These are phyloP conservation scores for Torulaspora quercuum DNA, from an alignment of 805 yeast species.

Conservation along the genomic window DNA sequence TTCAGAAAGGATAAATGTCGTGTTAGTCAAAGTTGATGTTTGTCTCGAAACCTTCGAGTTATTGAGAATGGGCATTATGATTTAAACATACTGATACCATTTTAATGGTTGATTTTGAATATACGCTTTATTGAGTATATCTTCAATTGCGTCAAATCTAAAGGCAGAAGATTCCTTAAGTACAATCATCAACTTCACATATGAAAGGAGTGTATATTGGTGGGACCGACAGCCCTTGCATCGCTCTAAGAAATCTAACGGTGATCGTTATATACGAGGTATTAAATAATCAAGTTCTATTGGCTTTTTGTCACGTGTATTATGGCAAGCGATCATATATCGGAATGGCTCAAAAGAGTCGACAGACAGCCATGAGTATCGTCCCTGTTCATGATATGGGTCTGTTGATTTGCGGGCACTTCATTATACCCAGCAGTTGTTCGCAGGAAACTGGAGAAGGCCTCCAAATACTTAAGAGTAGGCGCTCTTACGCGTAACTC, in stretches of 20 bases:
- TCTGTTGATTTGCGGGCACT: neutral
- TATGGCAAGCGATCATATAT: too few species aligned
- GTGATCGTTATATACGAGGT: conserved; percentile 5
- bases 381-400: too few species aligned
- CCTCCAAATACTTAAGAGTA: too few species aligned
- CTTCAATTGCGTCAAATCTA: too few species aligned
- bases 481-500: too few species aligned
- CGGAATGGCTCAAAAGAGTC: too few species aligned
- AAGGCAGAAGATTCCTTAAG: conserved; percentile 4
- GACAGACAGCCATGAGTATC: too few species aligned
- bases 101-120: neutral
- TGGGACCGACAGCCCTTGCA: too few species aligned
- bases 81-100: conserved; percentile 27
- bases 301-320: conserved; percentile 8
- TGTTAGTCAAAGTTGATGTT: conserved; percentile 9
- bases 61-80: neutral
- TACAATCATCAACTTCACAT: neutral
- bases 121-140: too few species aligned
- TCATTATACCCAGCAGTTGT: too few species aligned
- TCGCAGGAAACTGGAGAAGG: too few species aligned
- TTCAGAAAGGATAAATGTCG: conserved; percentile 1
- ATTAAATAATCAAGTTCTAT: conserved; percentile 7
- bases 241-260: conserved; percentile 7
- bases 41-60: neutral
- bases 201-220: too few species aligned